Percentiles rank a stretch among this genome's conserved stretches.
These are phyloP conservation scores for Pelargonium nanum DNA, from an alignment of 345 rosid species.

Conservation along the genomic window DNA sequence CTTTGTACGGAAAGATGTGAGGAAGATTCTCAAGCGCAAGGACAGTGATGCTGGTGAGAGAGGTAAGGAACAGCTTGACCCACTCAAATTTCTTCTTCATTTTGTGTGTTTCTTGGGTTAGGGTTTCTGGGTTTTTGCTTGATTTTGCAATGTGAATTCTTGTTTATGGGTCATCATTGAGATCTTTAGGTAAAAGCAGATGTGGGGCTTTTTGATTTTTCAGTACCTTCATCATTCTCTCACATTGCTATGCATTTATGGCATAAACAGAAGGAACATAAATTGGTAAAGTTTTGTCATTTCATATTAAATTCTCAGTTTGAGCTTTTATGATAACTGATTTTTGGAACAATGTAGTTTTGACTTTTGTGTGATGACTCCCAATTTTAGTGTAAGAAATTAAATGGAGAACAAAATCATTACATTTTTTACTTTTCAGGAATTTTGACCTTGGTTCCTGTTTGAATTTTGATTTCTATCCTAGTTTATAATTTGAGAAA, in stretches of 20 bases:
- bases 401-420: neutral
- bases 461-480: neutral
- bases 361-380: neutral
- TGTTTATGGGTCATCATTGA: conserved; percentile 1
- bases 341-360: neutral
- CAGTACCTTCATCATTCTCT: neutral
- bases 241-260: neutral
- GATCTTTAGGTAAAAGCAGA: neutral
- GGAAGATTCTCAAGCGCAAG: conserved; percentile 81
- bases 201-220: neutral
- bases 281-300: no score
- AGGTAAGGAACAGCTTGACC: conserved; percentile 23
- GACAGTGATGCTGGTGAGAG: conserved; percentile 83
- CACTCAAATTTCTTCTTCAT: neutral
- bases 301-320: no score
- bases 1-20: conserved; percentile 44
- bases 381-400: neutral
- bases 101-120: neutral
- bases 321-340: no score
- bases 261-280: no score
- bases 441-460: neutral
- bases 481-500: neutral
- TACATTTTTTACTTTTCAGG: neutral
- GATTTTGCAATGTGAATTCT: conserved; percentile 1
- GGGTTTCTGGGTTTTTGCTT: neutral